These are phyloP conservation scores for Botrytis squamosa DNA, from an alignment of 2,329 filamentous ascomycete species.

Conservation along the genomic window DNA sequence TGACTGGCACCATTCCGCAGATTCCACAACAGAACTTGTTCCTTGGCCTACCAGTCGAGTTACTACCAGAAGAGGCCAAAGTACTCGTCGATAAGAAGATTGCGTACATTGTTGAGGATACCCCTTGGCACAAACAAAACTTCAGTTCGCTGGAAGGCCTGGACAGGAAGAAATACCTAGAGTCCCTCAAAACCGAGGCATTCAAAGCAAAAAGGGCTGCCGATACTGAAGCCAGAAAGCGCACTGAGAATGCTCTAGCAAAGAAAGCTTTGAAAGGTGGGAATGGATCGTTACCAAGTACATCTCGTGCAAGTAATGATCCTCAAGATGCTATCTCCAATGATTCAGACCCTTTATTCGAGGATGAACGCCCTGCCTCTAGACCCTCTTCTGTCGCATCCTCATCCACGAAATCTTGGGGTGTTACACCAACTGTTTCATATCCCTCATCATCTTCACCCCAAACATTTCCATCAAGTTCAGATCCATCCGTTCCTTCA, in stretches of 20 bases:
- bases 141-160: conserved; percentile 58
- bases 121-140: conserved; percentile 63
- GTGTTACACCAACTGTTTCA: conserved; percentile 48
- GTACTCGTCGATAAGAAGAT: conserved; percentile 74
- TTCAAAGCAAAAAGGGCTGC: conserved; percentile 48
- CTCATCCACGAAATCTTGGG: conserved; percentile 28
- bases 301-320: conserved; percentile 13
- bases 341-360: conserved; percentile 30
- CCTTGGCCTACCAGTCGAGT: conserved; percentile 79
- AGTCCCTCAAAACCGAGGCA: conserved; percentile 48
- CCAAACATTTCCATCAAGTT: conserved; percentile 28
- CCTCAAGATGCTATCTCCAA: conserved; percentile 13
- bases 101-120: conserved; percentile 80
- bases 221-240: conserved; percentile 32
- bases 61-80: conserved; percentile 86
- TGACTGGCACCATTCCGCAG: conserved; percentile 86
- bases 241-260: conserved; percentile 32
- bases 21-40: conserved; percentile 95
- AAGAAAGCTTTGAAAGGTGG: conserved; percentile 34
- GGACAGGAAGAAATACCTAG: conserved; percentile 63
- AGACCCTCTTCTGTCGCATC: conserved; percentile 33
- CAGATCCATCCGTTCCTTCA: conserved; percentile 44
- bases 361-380: conserved; percentile 41
- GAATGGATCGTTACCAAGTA: conserved; percentile 19
- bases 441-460: conserved; percentile 41